These are phyloP conservation scores for Davidsoniella eucalypti DNA, from an alignment of 2,329 filamentous ascomycete genomes.

Conservation along the genomic window DNA sequence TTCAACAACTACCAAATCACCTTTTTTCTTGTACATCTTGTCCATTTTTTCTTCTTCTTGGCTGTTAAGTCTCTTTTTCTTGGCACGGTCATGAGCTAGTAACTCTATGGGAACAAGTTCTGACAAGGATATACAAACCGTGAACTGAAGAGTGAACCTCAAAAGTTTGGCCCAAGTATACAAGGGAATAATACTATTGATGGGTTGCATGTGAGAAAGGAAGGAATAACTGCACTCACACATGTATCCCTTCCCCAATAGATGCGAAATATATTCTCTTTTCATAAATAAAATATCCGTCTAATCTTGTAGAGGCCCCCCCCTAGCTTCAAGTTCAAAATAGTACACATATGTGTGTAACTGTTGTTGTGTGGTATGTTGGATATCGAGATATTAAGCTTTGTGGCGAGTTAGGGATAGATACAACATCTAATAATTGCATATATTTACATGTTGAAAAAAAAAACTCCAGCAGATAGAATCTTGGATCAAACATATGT, in stretches of 20 bases:
- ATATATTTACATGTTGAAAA: slow-evolving; percentile 11
- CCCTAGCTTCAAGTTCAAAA: slow-evolving; percentile 20
- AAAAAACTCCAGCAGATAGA: slow-evolving; percentile 28
- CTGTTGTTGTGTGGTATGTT: no score
- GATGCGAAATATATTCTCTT: not conserved
- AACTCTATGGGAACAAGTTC: no score
- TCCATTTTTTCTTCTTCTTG: no score
- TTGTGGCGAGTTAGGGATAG: no score
- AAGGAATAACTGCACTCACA: not conserved
- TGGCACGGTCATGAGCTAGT: no score
- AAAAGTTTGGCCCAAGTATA: slow-evolving; percentile 20
- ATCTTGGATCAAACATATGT: no score
- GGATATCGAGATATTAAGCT: no score
- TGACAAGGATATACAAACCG: slow-evolving; percentile 22
- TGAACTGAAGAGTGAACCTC: slow-evolving; percentile 20
- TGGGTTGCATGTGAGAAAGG: no score
- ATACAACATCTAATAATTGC: no score
- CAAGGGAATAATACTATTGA: not conserved
- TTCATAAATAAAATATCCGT: no score
- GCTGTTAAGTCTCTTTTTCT: no score
- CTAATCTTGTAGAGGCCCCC: slow-evolving; percentile 26
- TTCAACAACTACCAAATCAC: not conserved
- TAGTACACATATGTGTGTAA: no score
- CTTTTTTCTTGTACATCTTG: not conserved
- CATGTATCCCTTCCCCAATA: not conserved